These are phyloP conservation scores for Cytospora mali DNA, from an alignment of 2,329 filamentous ascomycete genomes.

Conservation along the genomic window DNA sequence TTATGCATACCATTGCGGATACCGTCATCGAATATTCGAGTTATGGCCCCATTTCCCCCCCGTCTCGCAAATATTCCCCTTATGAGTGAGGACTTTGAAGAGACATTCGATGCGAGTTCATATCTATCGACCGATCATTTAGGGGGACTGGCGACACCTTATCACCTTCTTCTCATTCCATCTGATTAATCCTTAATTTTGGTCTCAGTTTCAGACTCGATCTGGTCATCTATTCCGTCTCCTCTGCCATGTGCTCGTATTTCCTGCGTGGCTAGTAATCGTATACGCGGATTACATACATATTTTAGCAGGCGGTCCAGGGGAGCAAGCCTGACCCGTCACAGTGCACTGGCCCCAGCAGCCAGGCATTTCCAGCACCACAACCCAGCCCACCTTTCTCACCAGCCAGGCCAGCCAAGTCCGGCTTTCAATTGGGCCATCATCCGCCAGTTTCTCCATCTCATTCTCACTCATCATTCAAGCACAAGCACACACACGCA, in stretches of 20 bases:
- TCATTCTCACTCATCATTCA: constrained; percentile 10
- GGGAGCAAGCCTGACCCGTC: not conserved
- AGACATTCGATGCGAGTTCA: not conserved
- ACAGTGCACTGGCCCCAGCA: not conserved
- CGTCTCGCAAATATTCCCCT: too few species aligned
- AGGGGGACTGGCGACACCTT: too few species aligned
- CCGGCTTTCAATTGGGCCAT: constrained; percentile 12
- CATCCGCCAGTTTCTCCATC: constrained; percentile 6
- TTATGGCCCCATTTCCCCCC: too few species aligned
- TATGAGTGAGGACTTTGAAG: too few species aligned
- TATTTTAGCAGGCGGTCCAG: not conserved
- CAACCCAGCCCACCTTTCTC: not conserved
- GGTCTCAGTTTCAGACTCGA: not conserved
- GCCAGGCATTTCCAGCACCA: not conserved
- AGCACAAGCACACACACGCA: not conserved
- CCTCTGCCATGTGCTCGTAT: not conserved
- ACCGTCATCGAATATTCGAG: not conserved
- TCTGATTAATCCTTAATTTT: not conserved
- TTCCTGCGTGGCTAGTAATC: not conserved
- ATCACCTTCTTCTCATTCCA: not conserved
- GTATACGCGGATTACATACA: too few species aligned
- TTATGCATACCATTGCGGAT: not conserved
- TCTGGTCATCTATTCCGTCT: not conserved
- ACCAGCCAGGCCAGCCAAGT: not conserved
- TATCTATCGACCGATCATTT: not conserved